Evolutionary conservation across 805 yeast species (phyloP).

Genomic region (Metschnikowia aberdeeniae): DNA sequence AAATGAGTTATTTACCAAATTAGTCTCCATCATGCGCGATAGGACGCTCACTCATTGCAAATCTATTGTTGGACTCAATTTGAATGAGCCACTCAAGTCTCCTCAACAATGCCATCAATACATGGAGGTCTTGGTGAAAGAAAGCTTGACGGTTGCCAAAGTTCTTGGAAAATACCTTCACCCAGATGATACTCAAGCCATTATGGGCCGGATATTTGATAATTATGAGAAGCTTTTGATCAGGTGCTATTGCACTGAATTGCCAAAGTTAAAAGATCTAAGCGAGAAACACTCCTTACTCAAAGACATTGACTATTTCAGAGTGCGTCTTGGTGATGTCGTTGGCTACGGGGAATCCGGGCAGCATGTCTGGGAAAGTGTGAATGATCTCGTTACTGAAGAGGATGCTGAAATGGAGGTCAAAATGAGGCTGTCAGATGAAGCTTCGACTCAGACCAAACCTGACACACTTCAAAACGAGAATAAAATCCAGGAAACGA

Average conservation of each 20-base stretch:
- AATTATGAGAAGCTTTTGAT: conserved; percentile 54
- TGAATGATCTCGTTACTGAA: conserved; percentile 47
- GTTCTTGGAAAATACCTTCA: conserved; percentile 58
- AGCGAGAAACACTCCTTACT: conserved; percentile 52
- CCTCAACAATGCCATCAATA: conserved; percentile 53
- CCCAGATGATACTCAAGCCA: conserved; percentile 40
- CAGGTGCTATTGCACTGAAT: conserved; percentile 46
- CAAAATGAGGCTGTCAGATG: conserved; percentile 24
- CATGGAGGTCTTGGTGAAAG: conserved; percentile 64
- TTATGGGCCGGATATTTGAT: conserved; percentile 50
- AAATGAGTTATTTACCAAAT: conserved; percentile 55
- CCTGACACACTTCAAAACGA: background rate
- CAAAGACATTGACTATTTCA: conserved; percentile 59
- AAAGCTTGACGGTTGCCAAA: conserved; percentile 59
- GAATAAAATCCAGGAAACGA: conserved; percentile 1
- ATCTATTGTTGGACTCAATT: conserved; percentile 45
- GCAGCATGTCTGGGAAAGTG: conserved; percentile 58
- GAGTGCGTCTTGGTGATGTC: conserved; percentile 55
- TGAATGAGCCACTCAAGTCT: conserved; percentile 43
- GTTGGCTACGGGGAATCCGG: conserved; percentile 62
- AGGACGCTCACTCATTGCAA: conserved; percentile 50
- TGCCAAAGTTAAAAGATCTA: conserved; percentile 45
- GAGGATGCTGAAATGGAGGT: conserved; percentile 48
- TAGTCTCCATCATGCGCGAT: conserved; percentile 69
- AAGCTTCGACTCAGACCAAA: background rate